Conservation (phyloP, 2,329 filamentous ascomycete species). For the Cladophialophora exuberans region DNA sequence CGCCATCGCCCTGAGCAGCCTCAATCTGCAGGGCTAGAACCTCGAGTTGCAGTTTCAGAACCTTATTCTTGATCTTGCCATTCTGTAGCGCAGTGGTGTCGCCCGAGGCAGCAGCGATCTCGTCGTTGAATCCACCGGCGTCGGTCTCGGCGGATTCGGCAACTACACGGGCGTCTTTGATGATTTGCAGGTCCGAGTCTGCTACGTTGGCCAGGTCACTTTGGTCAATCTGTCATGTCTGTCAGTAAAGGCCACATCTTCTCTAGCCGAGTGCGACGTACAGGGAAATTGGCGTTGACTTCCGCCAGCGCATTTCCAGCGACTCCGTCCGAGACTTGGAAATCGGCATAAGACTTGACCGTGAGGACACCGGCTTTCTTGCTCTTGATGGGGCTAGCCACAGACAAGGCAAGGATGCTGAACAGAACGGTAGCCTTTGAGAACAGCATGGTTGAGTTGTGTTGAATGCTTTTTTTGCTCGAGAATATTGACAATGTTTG, state of each 20-base stretch:
- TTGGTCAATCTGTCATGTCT: conserved; percentile 14
- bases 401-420: conserved; percentile 18
- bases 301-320: conserved; percentile 59
- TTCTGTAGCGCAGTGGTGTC: conserved; percentile 53
- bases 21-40: conserved; percentile 56
- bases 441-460: conserved; percentile 15
- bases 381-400: conserved; percentile 12
- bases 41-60: conserved; percentile 60
- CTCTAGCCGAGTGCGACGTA: conserved; percentile 34
- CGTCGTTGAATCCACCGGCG: conserved; percentile 55
- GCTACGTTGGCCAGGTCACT: conserved; percentile 52
- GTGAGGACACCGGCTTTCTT: conserved; percentile 24
- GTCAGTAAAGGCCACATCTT: background rate
- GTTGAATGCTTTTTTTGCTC: no score
- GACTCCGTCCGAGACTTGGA: conserved; percentile 43
- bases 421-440: conserved; percentile 18
- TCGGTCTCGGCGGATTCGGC: conserved; percentile 59
- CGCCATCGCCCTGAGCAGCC: conserved; percentile 53
- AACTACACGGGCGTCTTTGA: conserved; percentile 53
- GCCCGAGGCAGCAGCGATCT: conserved; percentile 49
- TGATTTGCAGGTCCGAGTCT: conserved; percentile 53
- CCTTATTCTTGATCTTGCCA: conserved; percentile 66
- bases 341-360: conserved; percentile 18
- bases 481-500: background rate
- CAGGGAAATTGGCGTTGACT: conserved; percentile 59